Evolutionary conservation across 768 basidiomycete species (phyloP).

Genomic region (Leucocoprinus birnbaumii): DNA sequence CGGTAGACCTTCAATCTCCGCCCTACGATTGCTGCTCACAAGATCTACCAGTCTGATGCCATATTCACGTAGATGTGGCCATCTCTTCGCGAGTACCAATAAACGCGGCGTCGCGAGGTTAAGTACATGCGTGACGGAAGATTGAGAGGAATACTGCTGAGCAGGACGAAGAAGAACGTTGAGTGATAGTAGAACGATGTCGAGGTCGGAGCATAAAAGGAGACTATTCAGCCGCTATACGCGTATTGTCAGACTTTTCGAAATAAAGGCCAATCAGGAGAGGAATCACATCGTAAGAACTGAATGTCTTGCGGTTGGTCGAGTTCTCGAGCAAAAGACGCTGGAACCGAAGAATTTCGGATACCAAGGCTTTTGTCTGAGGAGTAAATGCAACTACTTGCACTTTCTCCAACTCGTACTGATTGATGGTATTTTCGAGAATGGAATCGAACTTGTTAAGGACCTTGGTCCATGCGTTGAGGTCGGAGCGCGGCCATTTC

Average conservation of each 20-base stretch:
- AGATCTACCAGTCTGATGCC: constrained; percentile 76
- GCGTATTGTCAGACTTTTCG: constrained; percentile 9
- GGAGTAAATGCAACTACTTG: constrained; percentile 81
- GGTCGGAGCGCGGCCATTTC: constrained; percentile 95
- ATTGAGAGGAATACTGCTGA: constrained; percentile 91
- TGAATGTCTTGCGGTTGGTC: constrained; percentile 95
- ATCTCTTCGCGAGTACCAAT: constrained; percentile 79
- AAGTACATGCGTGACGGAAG: constrained; percentile 79
- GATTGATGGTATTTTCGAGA: constrained; percentile 76
- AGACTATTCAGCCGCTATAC: constrained; percentile 85
- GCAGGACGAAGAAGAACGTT: constrained; percentile 88
- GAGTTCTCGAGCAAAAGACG: constrained; percentile 93
- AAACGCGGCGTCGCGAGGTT: constrained; percentile 80
- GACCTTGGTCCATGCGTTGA: constrained; percentile 94
- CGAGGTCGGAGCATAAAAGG: constrained; percentile 84
- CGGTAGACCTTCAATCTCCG: constrained; percentile 62
- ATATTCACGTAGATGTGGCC: constrained; percentile 80
- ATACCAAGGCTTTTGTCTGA: constrained; percentile 67
- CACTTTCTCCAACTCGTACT: constrained; percentile 83
- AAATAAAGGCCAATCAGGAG: constrained; percentile 6
- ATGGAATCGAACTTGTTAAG: constrained; percentile 94
- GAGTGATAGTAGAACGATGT: constrained; percentile 79
- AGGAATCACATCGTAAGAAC: constrained; percentile 87
- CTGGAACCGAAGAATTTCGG: constrained; percentile 86
- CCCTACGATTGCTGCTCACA: constrained; percentile 48